Base-by-base conservation (phyloP, 2,329 filamentous ascomycete species). In the Ophiosphaerella narmari region DNA sequence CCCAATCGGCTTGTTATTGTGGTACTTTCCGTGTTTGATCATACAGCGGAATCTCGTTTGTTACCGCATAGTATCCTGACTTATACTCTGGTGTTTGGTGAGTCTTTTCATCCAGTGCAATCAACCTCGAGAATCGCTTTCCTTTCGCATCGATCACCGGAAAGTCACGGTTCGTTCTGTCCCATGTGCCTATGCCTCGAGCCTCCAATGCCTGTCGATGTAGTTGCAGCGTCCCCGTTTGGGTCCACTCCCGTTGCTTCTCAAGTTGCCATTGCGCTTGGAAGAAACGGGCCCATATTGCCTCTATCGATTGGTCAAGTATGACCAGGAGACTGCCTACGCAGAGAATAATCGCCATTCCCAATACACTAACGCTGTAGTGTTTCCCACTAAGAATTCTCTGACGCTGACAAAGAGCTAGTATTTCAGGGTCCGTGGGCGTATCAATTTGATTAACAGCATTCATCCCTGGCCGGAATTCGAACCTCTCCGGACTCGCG, bases 291-390 rank as follows among this genome's bases (percentile, higher is more conserved):
- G 54, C 35, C 60, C 60, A 63, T 5, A 45, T 6, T 16, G 34
- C 23, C 13, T 45, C 43, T 36, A 39, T 23, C 24, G 35, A 21
- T 24, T 45, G 43, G 39, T 64, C 59, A 7, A 62, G 40, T 7
- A 62, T 26, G 16, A 66, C 58, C 24, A 66, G 37, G 12, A 63
- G 5, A 6, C 45, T 43, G 32, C 64, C 61, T 8, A 63, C 46
- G 5, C 38, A 33, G 16, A 66, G 52, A 4, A 63, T 63, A 6
- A 65, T 50, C 3, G 39, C 43, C 52, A 67, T 55, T 13, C 62
- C 64, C 5, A 67, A 50, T 14, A 65, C 50, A 18, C 50, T 59
- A 29, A 67, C 51, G 14, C 43, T 51, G 31, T 52, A 54, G 47
- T 62, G 59, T 2, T 44, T 45, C 4, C 38, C 42, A 18, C 51